Evolutionary conservation across 192 early-diverging fungal species (phyloP).

Genomic region (Podila verticillata): DNA sequence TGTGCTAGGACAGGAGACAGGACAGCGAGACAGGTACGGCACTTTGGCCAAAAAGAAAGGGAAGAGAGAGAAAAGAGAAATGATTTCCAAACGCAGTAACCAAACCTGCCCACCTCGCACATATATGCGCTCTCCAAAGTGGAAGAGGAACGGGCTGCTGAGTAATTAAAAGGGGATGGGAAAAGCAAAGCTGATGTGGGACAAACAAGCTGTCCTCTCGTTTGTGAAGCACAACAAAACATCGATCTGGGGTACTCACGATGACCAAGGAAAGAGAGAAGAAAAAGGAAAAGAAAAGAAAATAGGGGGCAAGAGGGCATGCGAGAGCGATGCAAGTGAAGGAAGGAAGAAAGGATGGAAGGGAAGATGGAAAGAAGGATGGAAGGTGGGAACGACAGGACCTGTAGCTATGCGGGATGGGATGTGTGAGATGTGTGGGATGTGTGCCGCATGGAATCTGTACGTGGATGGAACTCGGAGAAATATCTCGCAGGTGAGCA

Average conservation of each 20-base stretch:
- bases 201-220: no score
- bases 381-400: not conserved
- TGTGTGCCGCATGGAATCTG: not conserved
- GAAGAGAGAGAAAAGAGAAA: not conserved
- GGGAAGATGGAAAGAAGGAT: not conserved
- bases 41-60: not conserved
- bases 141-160: not conserved
- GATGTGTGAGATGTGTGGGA: not conserved
- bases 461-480: not conserved
- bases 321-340: not conserved
- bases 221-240: no score
- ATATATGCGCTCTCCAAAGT: not conserved
- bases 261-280: not conserved
- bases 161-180: no score
- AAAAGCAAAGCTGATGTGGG: no score
- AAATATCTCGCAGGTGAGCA: no score
- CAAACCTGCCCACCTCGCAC: not conserved
- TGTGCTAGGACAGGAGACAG: not conserved
- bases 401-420: not conserved
- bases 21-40: not conserved
- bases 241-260: no score
- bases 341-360: not conserved
- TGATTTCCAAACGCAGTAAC: conserved; percentile 7
- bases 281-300: not conserved
- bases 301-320: not conserved